Conservation (phyloP, 169 alveolate genomes). For the Plasmodium berghei region DNA sequence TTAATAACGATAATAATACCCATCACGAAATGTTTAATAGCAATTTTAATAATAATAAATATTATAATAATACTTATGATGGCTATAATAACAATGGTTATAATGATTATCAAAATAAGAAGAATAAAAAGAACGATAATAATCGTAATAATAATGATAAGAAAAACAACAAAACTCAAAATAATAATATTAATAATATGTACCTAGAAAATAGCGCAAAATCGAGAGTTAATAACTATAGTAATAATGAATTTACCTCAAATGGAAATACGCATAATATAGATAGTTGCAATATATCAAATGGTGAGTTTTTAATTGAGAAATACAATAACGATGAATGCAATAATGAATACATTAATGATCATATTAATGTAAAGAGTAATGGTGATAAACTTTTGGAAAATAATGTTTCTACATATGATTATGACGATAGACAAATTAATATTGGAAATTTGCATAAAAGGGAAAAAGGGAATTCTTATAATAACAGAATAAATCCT, state of each 20-base stretch:
- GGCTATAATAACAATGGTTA: not conserved
- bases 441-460: not conserved
- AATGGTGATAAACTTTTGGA: not conserved
- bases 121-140: not conserved
- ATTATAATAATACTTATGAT: not conserved
- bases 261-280: no score
- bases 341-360: no score
- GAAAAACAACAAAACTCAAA: not conserved
- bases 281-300: no score
- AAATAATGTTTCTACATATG: not conserved
- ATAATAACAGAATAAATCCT: constrained; percentile 1
- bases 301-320: no score
- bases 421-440: not conserved
- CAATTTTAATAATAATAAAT: constrained; percentile 5
- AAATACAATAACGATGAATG: no score
- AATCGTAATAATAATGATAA: not conserved
- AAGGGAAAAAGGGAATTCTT: not conserved
- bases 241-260: no score
- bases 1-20: no score
- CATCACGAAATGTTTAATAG: not conserved
- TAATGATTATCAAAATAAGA: constrained; percentile 3
- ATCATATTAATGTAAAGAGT: no score
- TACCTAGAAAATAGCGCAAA: no score
- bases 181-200: not conserved
- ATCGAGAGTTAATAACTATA: no score